Percentiles rank a stretch among this genome's conserved stretches.
Evolutionary conservation across 441 rosid species (phyloP).

Genomic region (Erodium moschatum): DNA sequence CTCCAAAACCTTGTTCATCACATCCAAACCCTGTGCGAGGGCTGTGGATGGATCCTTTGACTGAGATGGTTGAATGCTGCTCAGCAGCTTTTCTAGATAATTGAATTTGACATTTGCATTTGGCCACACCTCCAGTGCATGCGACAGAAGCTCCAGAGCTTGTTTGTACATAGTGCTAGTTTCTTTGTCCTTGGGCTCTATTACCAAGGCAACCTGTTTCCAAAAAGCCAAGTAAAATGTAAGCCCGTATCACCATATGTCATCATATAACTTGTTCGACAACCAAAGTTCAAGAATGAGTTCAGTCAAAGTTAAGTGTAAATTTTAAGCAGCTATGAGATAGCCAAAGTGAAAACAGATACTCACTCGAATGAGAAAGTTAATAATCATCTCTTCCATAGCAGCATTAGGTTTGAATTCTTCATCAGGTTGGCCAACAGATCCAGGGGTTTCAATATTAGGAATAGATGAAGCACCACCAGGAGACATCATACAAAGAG

Average conservation of each 20-base stretch:
- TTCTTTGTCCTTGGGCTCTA: conserved; percentile 96
- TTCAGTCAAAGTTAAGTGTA: conserved; percentile 4
- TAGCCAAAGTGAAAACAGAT: conserved; percentile 19
- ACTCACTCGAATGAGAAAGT: conserved; percentile 90
- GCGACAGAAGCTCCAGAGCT: conserved; percentile 84
- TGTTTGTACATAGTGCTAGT: conserved; percentile 83
- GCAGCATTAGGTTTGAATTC: conserved; percentile 99
- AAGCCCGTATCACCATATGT: conserved; percentile 5
- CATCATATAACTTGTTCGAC: not conserved
- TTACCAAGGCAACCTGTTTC: conserved; percentile 87
- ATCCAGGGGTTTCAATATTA: conserved; percentile 84
- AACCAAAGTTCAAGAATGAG: not conserved
- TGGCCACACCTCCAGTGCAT: conserved; percentile 98
- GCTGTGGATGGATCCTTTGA: conserved; percentile 90
- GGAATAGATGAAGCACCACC: conserved; percentile 81
- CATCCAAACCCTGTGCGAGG: conserved; percentile 92
- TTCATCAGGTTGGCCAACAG: conserved; percentile 92
- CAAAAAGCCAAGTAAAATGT: conserved; percentile 15
- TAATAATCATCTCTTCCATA: conserved; percentile 98
- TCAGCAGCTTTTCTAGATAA: conserved; percentile 79
- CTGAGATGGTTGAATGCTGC: conserved; percentile 84
- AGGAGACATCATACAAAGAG: conserved; percentile 85
- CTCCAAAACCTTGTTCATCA: conserved; percentile 96
- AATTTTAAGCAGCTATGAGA: conserved; percentile 5
- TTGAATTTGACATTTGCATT: conserved; percentile 88